phyloP scores from a whole-genome alignment of 2,329 filamentous ascomycete species.

The Aspergillus glaucus region DNA sequence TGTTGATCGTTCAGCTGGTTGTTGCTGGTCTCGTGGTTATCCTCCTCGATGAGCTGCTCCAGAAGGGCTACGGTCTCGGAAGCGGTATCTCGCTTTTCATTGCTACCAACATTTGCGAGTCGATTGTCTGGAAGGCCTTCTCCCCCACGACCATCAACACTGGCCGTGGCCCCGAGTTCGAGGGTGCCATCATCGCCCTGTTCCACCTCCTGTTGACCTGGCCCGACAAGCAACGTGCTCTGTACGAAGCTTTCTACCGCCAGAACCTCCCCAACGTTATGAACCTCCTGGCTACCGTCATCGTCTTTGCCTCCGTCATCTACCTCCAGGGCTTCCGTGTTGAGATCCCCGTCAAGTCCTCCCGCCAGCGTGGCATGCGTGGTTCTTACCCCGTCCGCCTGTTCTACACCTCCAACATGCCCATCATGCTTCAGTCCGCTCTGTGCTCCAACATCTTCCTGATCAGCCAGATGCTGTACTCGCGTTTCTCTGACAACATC shows the following conservation, averaged over 20 bases:
- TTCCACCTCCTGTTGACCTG: conserved; percentile 98
- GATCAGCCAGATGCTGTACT: conserved; percentile 98
- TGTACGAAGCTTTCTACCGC: conserved; percentile 97
- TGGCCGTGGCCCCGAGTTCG: conserved; percentile 95
- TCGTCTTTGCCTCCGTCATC: conserved; percentile 95
- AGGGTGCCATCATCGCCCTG: conserved; percentile 94
- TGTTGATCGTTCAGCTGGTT: conserved; percentile 95
- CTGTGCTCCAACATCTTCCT: conserved; percentile 99
- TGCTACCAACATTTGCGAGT: conserved; percentile 99
- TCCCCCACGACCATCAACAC: conserved; percentile 99
- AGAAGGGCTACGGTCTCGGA: conserved; percentile 98
- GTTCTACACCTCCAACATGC: conserved; percentile 99
- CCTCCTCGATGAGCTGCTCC: conserved; percentile 95
- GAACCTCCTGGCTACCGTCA: conserved; percentile 89
- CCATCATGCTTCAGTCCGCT: conserved; percentile 99
- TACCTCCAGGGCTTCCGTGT: conserved; percentile 99
- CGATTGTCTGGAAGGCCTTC: conserved; percentile 99
- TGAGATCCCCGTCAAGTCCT: conserved; percentile 99
- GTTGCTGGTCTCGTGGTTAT: conserved; percentile 98
- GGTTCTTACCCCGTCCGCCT: conserved; percentile 97
- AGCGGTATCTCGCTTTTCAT: conserved; percentile 99
- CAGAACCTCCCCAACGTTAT: conserved; percentile 99
- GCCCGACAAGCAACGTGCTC: conserved; percentile 98
- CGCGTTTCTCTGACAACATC: conserved; percentile 97
- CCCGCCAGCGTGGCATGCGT: conserved; percentile 95